These are phyloP conservation scores for Lepidium aucheri DNA, from an alignment of 345 rosid species.

Conservation along the genomic window DNA sequence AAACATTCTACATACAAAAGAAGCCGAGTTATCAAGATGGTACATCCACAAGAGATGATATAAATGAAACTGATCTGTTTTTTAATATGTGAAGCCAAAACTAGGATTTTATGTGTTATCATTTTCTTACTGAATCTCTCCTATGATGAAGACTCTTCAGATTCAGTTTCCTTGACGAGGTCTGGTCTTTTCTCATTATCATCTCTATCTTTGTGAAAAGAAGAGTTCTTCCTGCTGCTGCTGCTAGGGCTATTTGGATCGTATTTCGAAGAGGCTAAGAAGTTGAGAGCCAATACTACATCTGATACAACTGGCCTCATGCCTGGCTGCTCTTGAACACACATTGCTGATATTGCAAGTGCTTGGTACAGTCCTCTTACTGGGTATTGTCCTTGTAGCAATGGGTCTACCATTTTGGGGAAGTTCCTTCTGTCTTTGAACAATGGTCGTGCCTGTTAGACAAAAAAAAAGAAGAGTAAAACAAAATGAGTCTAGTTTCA, in stretches of 20 bases:
- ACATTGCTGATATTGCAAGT: slow-evolving; percentile 89
- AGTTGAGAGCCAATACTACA: slow-evolving; percentile 74
- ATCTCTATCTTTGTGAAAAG: neutral
- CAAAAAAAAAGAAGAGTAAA: too few relatives aligned
- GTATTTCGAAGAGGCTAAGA: slow-evolving; percentile 59
- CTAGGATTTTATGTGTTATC: neutral
- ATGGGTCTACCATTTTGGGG: slow-evolving; percentile 65
- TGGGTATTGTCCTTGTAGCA: slow-evolving; percentile 67
- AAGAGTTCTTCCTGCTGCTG: slow-evolving; percentile 23
- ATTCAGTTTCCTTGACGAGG: slow-evolving; percentile 13
- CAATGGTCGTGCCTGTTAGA: slow-evolving; percentile 69
- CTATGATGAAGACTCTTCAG: slow-evolving; percentile 19
- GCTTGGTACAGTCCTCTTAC: slow-evolving; percentile 79
- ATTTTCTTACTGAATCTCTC: neutral
- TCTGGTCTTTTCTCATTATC: slow-evolving; percentile 14
- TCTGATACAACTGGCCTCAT: slow-evolving; percentile 68
- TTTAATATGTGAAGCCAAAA: slow-evolving; percentile 9
- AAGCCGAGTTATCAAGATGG: slow-evolving; percentile 34
- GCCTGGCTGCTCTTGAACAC: slow-evolving; percentile 85
- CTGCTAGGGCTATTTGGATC: slow-evolving; percentile 32
- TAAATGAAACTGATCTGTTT: neutral
- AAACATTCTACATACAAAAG: slow-evolving; percentile 29
- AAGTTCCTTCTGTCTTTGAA: slow-evolving; percentile 80
- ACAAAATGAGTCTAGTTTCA: neutral
- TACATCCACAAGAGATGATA: slow-evolving; percentile 27